Conservation (phyloP, 371 early-diverging fungal species). For the Rhizopus sp. region DNA sequence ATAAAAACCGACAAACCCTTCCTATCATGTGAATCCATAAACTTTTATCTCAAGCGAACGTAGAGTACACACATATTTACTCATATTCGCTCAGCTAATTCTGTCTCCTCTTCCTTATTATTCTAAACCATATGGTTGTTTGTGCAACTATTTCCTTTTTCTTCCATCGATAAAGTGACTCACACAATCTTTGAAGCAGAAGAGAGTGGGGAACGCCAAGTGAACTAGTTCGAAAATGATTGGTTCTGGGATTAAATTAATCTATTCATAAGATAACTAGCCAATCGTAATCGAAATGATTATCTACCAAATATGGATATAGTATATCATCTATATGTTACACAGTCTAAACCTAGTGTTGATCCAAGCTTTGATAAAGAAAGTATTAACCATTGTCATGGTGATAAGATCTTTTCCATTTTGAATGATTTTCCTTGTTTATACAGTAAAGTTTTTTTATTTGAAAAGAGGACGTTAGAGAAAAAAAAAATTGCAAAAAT, state of each 20-base stretch:
- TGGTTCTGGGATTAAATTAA: background rate
- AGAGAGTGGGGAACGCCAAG: background rate
- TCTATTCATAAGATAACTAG: background rate
- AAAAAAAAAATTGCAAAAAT: background rate
- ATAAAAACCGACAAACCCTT: too few species aligned
- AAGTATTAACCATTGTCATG: background rate
- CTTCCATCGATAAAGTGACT: background rate
- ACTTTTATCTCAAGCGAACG: background rate
- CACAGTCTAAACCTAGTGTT: background rate
- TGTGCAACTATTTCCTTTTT: constrained; percentile 1
- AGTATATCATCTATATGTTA: background rate
- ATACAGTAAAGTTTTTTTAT: background rate
- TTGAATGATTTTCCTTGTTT: background rate
- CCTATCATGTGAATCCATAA: background rate
- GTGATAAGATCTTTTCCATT: background rate
- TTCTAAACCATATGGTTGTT: background rate
- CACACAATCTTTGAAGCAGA: constrained; percentile 1
- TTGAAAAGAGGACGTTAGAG: too few species aligned
- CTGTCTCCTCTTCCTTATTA: background rate
- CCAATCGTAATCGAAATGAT: background rate
- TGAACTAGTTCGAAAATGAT: background rate
- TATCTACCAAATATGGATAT: background rate
- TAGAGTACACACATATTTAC: too few species aligned
- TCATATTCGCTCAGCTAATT: background rate
- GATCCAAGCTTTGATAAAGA: background rate